Conservation (phyloP, 2,329 filamentous ascomycete species). For the Colletotrichum tofieldiae region DNA sequence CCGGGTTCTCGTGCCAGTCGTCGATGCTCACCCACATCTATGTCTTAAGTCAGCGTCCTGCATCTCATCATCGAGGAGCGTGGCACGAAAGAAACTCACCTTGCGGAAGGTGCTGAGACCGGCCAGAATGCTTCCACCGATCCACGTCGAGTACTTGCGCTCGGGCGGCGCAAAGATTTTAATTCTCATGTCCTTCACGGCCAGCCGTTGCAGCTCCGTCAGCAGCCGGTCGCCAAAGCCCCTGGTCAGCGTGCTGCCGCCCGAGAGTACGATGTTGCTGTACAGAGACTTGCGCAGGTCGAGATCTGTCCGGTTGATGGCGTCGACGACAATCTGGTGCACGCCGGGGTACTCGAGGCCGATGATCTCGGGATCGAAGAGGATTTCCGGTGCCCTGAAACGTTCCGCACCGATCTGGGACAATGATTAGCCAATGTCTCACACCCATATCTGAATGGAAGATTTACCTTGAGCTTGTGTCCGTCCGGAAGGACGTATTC, state of each 20-base stretch:
- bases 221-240: constrained; percentile 95
- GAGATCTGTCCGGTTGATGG: constrained; percentile 95
- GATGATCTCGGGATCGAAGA: constrained; percentile 98
- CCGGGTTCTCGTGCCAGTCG: constrained; percentile 99
- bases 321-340: constrained; percentile 97
- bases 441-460: too few species aligned
- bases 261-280: constrained; percentile 96
- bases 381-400: constrained; percentile 95
- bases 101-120: constrained; percentile 98
- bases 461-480: constrained; percentile 85
- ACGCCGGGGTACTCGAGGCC: constrained; percentile 97
- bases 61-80: neutral
- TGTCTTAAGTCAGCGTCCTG: neutral
- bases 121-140: constrained; percentile 96
- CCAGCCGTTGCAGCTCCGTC: constrained; percentile 91
- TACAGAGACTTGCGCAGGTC: constrained; percentile 95
- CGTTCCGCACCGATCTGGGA: constrained; percentile 88
- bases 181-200: constrained; percentile 99
- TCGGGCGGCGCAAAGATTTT: constrained; percentile 99
- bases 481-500: constrained; percentile 95
- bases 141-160: constrained; percentile 99
- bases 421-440: neutral
- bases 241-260: constrained; percentile 95
- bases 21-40: constrained; percentile 99
- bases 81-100: constrained; percentile 63